phyloP scores from a whole-genome alignment of 2,329 filamentous ascomycete genomes.

The Thyridium curvatum region DNA sequence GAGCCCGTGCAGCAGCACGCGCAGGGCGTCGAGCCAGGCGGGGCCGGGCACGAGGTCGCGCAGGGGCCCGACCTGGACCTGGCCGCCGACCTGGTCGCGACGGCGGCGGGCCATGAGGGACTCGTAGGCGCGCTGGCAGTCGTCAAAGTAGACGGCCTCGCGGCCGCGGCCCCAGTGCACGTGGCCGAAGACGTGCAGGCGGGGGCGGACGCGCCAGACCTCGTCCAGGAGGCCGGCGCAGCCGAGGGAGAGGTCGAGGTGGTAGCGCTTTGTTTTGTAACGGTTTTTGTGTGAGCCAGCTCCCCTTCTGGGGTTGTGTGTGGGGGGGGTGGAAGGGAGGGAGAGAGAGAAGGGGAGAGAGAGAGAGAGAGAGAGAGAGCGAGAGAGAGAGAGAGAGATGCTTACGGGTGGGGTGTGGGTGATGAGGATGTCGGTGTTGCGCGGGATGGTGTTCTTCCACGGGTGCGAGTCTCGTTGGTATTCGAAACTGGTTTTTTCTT shows the following conservation, averaged over 20 bases:
- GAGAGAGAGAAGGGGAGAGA: background rate
- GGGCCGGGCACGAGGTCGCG: conserved; percentile 36
- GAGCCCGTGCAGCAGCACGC: conserved; percentile 37
- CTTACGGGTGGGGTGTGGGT: conserved; percentile 72
- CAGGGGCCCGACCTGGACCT: too few relatives aligned
- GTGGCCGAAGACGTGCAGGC: conserved; percentile 79
- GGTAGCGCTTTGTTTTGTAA: conserved; percentile 53
- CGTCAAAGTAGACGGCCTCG: conserved; percentile 68
- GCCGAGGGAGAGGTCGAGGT: conserved; percentile 64
- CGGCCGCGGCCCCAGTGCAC: conserved; percentile 70
- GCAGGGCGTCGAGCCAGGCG: conserved; percentile 39
- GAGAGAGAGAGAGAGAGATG: background rate
- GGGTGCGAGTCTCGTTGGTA: conserved; percentile 60
- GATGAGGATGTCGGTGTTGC: conserved; percentile 69
- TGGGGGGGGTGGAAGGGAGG: background rate
- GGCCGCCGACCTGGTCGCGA: too few relatives aligned
- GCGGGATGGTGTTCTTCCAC: conserved; percentile 66
- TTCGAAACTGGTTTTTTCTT: conserved; percentile 60
- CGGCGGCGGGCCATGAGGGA: conserved; percentile 40
- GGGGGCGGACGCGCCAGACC: conserved; percentile 66
- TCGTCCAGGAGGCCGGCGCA: conserved; percentile 67
- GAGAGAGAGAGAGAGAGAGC: background rate
- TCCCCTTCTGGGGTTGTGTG: too few relatives aligned
- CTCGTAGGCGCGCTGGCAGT: conserved; percentile 66
- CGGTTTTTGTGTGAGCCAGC: conserved; percentile 6